Percentiles rank a stretch among this genome's conserved stretches.
phyloP scores from a whole-genome alignment of 768 basidiomycete species.

The Inosperma sp. region DNA sequence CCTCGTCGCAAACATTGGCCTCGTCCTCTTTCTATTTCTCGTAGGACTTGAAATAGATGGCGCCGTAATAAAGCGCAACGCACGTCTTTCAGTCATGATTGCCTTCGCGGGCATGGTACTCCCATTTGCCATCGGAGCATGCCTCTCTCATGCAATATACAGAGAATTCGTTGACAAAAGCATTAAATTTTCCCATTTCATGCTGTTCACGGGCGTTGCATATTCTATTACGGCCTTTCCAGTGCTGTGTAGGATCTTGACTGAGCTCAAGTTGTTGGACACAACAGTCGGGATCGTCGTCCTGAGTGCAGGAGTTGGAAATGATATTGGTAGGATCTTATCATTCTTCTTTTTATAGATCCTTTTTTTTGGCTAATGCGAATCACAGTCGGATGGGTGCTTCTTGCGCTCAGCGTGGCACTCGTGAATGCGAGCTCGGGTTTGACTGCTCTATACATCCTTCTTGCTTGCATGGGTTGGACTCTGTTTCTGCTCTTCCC shows the following conservation, averaged over 20 bases:
- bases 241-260: slow-evolving; percentile 81
- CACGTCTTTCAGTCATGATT: slow-evolving; percentile 59
- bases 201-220: slow-evolving; percentile 91
- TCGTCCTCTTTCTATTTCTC: slow-evolving; percentile 86
- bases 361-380: too few relatives aligned
- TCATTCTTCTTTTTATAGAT: slow-evolving; percentile 4
- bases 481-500: slow-evolving; percentile 70
- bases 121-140: slow-evolving; percentile 84
- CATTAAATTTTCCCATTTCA: slow-evolving; percentile 80
- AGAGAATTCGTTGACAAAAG: slow-evolving; percentile 61
- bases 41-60: slow-evolving; percentile 91
- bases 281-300: slow-evolving; percentile 92
- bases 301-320: slow-evolving; percentile 87
- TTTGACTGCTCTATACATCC: slow-evolving; percentile 78
- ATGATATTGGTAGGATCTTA: slow-evolving; percentile 54
- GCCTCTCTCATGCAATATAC: slow-evolving; percentile 62
- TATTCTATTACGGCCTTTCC: slow-evolving; percentile 88
- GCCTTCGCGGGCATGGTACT: slow-evolving; percentile 80
- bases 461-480: slow-evolving; percentile 79
- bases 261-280: slow-evolving; percentile 86
- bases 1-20: slow-evolving; percentile 84
- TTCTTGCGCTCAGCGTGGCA: slow-evolving; percentile 87
- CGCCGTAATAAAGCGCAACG: slow-evolving; percentile 72
- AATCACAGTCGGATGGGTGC: slow-evolving; percentile 70
- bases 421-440: slow-evolving; percentile 87